Evolutionary conservation across 257 asterid genomes (phyloP), one percentile per base, ranked within the genome.

Genomic region (Ilex asprella): DNA sequence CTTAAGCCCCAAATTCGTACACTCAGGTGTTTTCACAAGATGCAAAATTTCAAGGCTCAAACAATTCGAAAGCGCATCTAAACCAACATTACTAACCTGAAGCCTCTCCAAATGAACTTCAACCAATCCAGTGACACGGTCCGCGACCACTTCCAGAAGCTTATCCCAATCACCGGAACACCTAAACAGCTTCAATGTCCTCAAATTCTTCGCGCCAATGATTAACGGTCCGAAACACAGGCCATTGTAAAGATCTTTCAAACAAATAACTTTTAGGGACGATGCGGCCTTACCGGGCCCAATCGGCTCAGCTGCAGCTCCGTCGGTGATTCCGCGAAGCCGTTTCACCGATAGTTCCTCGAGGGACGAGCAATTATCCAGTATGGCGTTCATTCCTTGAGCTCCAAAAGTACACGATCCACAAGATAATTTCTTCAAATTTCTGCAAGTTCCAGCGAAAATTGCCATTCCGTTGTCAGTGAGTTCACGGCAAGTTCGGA

Each of bases 91-190:
- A 68, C 87, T 83, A 41, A 88, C 94, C 75, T 88, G 89, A 75
- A 88, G 83, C 81, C 84, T 85, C 82, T 88, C 96, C 9, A 88
- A 62, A 60, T 88, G 96, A 59, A 88, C 69, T 73, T 88, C 96
- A 44, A 81, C 79, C 39, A 91, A 70, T 27, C 79, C 78, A 39
- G 35, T 62, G 10, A 71, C 75, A 39, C 74, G 76, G 65, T 61
- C 79, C 12, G 92, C 66, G 12, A 84, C 65, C 49, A 69, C 72
- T 67, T 79, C 95, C 46, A 91, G 72, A 62, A 86, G 61, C 68
- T 65, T 84, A 71, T 91, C 94, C 98, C 98, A 91, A 82, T 91
- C 94, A 4, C 95, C 96, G 5, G 94, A 78, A 74, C 98, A 88
- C 46, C 96, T 79, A 64, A 91, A 84, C 56, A 91, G 58, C 82